Base-by-base conservation (phyloP, 1,284 basidiomycete genomes). In the Ceratobasidium sp. region DNA sequence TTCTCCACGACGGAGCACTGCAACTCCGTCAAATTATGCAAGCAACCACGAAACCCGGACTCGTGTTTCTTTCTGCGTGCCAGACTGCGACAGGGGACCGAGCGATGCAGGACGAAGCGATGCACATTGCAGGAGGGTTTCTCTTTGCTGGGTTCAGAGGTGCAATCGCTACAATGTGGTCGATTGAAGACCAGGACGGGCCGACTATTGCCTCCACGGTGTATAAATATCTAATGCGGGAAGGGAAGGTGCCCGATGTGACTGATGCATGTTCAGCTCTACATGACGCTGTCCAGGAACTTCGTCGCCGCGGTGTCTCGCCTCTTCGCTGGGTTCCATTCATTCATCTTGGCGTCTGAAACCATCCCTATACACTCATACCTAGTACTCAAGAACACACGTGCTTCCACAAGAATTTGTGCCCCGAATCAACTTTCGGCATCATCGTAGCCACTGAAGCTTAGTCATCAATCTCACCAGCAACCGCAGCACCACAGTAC, bases 1-100 rank as follows among this genome's bases (percentile, higher is more conserved):
- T 76, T 51, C 73, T 82, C 8, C 65, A 79, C 19, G 79, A 80
- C 33, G 78, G 79, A 22, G 63, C 78, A 36, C 54, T 56, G 81
- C 44, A 60, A 19, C 53, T 60, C 15, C 57, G 57, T 33, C 57
- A 60, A 22, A 60, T 60, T n/a, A 60, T 60, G 57, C 57, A 60
- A 60, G 57, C 31, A 11, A 29, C 53, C 22, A 24, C 53, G 22
- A 54, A 44, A 19, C 57, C 57, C 29, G 57, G 57, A 36, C 29
- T 73, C n/a, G 69, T 60, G 7, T 73, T 60, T 36, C 57, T 73
- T 19, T 73, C 69, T 45, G 69, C 57, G 36, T 73, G 69, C 27
- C 69, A 73, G 27, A 73, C 69, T 29, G 69, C 69, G 3, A 22
- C 56, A n/a, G 57, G 22, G 6, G 69, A 73, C 33, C 54, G 56